phyloP scores from a whole-genome alignment of 305 asterid genomes.

The Salvia sclarea region DNA sequence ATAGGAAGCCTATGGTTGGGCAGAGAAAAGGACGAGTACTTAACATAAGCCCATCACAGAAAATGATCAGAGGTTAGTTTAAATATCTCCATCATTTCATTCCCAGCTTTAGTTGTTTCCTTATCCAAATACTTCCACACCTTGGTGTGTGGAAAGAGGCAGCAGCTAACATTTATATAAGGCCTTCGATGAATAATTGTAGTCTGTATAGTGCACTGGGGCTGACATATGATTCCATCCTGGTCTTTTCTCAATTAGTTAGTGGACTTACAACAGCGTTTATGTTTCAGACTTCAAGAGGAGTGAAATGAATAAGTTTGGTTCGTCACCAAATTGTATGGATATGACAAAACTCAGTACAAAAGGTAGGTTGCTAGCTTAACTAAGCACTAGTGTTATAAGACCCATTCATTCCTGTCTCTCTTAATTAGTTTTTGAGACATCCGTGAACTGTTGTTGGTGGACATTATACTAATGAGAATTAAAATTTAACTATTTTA shows the following conservation, averaged over 20 bases:
- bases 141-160: conserved; percentile 23
- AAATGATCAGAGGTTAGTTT: conserved; percentile 68
- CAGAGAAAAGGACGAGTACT: conserved; percentile 40
- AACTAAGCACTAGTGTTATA: conserved; percentile 1
- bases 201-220: neutral
- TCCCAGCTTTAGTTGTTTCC: conserved; percentile 10
- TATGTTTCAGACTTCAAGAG: conserved; percentile 72
- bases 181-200: conserved; percentile 2
- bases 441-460: conserved; percentile 2
- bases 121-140: neutral
- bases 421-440: too few species aligned
- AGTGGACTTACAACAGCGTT: conserved; percentile 28
- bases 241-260: conserved; percentile 17
- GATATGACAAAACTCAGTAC: conserved; percentile 47
- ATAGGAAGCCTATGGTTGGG: conserved; percentile 50
- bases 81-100: conserved; percentile 21
- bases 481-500: too few species aligned
- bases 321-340: conserved; percentile 53
- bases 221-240: conserved; percentile 5
- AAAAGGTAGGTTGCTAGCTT: conserved; percentile 45
- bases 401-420: conserved; percentile 8
- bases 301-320: conserved; percentile 53
- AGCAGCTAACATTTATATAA: conserved; percentile 18
- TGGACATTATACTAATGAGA: conserved; percentile 7
- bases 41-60: conserved; percentile 76